These are phyloP conservation scores for Chamaecrista fasciculata DNA, from an alignment of 306 rosid genomes.

Conservation along the genomic window DNA sequence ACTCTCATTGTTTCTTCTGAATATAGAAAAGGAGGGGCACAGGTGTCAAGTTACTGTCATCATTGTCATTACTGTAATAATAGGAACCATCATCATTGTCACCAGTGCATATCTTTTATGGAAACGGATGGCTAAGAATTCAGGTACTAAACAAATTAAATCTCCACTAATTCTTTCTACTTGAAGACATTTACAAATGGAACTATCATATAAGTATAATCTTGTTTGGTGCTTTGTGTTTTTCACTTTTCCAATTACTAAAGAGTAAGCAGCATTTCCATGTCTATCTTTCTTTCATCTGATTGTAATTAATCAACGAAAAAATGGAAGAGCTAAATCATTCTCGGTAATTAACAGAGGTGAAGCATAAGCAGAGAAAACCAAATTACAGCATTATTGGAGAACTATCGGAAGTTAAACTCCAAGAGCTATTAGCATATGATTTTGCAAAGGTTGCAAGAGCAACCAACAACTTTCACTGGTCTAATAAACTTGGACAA, in stretches of 20 bases:
- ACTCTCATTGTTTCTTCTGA: not conserved
- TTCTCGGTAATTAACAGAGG: not conserved
- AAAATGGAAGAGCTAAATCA: not conserved
- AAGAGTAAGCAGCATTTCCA: not conserved
- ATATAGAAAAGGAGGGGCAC: not conserved
- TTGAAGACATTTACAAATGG: not conserved
- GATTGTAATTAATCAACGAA: no score
- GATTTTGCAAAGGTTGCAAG: slow-evolving; percentile 29
- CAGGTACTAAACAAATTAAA: not conserved
- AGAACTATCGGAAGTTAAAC: slow-evolving; percentile 15
- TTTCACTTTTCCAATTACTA: no score
- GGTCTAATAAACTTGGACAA: slow-evolving; percentile 31
- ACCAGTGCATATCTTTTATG: slow-evolving; percentile 20
- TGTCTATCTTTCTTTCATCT: no score
- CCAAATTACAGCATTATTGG: not conserved
- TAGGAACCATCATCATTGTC: not conserved
- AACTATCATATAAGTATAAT: not conserved
- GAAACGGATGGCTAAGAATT: not conserved
- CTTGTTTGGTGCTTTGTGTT: not conserved
- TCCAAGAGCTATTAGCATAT: slow-evolving; percentile 26
- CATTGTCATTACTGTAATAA: not conserved
- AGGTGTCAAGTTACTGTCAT: not conserved
- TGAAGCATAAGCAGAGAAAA: not conserved
- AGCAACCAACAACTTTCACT: slow-evolving; percentile 35
- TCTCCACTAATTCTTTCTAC: no score